phyloP scores from a whole-genome alignment of 129 eudicot species.

The Cynara cardunculus region DNA sequence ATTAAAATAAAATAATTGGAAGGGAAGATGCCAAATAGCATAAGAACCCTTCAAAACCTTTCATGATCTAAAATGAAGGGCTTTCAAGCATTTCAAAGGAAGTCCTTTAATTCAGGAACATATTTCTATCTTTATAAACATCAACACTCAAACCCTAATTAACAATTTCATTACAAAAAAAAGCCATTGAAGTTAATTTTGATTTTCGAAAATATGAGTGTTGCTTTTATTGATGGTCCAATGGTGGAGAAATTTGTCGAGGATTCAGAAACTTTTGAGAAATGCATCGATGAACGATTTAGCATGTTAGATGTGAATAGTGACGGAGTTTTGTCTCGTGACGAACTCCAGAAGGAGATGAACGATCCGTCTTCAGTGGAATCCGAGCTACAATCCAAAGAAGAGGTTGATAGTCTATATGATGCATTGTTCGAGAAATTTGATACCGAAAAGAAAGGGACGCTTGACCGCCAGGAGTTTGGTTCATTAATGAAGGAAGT shows the following conservation, averaged over 20 bases:
- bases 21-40: conserved; percentile 3
- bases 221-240: conserved; percentile 43
- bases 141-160: conserved; percentile 6
- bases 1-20: background rate
- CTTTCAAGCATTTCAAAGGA: conserved; percentile 31
- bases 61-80: conserved; percentile 26
- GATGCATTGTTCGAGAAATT: conserved; percentile 46
- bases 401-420: conserved; percentile 36
- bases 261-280: conserved; percentile 35
- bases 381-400: conserved; percentile 40
- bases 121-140: conserved; percentile 24
- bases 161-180: background rate
- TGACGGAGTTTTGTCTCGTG: conserved; percentile 48
- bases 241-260: conserved; percentile 43
- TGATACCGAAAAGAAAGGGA: conserved; percentile 38
- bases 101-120: conserved; percentile 24
- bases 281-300: conserved; percentile 44
- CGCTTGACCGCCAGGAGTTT: conserved; percentile 35
- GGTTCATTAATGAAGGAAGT: conserved; percentile 49
- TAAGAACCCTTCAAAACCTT: conserved; percentile 18
- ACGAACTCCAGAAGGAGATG: conserved; percentile 35
- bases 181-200: background rate
- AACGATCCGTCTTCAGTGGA: conserved; percentile 32
- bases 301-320: conserved; percentile 35
- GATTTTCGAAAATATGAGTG: conserved; percentile 41